phyloP scores from a whole-genome alignment of 139 green algal species.

The Coccomyxa sp. region DNA sequence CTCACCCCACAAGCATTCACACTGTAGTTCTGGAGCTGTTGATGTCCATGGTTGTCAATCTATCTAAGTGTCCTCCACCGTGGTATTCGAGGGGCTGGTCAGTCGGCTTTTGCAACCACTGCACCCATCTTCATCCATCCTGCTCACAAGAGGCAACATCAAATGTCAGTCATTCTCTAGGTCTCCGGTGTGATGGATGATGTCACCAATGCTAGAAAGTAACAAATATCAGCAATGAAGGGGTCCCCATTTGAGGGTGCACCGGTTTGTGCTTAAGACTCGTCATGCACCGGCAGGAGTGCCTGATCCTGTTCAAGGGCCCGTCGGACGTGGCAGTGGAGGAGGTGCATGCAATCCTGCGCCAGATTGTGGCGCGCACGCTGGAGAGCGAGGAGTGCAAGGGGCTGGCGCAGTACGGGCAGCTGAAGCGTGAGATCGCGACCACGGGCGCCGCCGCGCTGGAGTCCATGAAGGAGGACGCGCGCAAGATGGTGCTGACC shows the following conservation, averaged over 20 bases:
- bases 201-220: no score
- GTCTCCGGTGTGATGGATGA: no score
- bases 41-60: background rate
- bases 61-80: background rate
- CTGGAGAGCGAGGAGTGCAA: conserved; percentile 57
- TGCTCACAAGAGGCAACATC: background rate
- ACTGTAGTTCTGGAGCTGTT: background rate
- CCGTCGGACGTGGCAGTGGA: conserved; percentile 58
- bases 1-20: background rate
- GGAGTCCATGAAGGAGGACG: conserved; percentile 43
- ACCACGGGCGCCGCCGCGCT: conserved; percentile 59
- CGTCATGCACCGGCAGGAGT: conserved; percentile 10
- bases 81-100: background rate
- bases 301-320: conserved; percentile 40
- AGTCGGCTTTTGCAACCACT: background rate
- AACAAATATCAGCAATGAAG: no score
- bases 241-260: no score
- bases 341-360: conserved; percentile 79
- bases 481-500: conserved; percentile 52
- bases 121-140: background rate
- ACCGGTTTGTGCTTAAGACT: no score
- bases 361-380: conserved; percentile 73
- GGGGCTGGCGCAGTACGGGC: conserved; percentile 67
- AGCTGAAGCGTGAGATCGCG: conserved; percentile 76
- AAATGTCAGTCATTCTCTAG: background rate